These are phyloP conservation scores for Penicillium sp. DNA, from an alignment of 2,329 filamentous ascomycete genomes.

Conservation along the genomic window DNA sequence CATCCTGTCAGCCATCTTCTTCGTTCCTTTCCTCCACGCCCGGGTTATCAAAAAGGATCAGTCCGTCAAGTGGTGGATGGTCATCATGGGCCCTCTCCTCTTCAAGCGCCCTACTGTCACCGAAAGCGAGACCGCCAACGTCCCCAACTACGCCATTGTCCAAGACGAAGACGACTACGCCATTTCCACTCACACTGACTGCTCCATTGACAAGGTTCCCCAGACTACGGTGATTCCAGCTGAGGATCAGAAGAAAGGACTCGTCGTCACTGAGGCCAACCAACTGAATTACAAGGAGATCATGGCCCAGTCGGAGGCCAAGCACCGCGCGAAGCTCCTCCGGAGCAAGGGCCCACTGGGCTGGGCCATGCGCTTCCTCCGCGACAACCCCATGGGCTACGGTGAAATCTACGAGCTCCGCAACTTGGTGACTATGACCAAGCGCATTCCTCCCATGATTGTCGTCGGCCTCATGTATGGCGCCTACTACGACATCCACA, in stretches of 20 bases:
- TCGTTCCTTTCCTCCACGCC: slow-evolving; percentile 65
- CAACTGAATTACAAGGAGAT: slow-evolving; percentile 61
- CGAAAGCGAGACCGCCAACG: slow-evolving; percentile 52
- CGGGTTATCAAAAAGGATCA: slow-evolving; percentile 66
- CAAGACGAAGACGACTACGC: slow-evolving; percentile 58
- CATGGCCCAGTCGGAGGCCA: slow-evolving; percentile 52
- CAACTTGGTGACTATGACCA: slow-evolving; percentile 61
- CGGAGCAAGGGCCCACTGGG: slow-evolving; percentile 64
- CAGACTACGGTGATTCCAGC: slow-evolving; percentile 19
- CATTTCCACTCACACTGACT: slow-evolving; percentile 26
- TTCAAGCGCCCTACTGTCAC: slow-evolving; percentile 55
- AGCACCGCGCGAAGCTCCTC: slow-evolving; percentile 60
- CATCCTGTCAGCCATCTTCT: slow-evolving; percentile 62
- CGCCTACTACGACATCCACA: slow-evolving; percentile 76
- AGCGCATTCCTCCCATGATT: slow-evolving; percentile 65
- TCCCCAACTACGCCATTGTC: slow-evolving; percentile 73
- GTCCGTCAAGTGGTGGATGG: slow-evolving; percentile 59
- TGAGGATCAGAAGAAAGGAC: slow-evolving; percentile 34
- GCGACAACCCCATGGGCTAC: slow-evolving; percentile 66
- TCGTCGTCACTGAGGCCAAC: slow-evolving; percentile 47
- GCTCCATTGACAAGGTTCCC: slow-evolving; percentile 25
- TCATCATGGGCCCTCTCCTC: slow-evolving; percentile 60
- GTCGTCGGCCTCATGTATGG: slow-evolving; percentile 65
- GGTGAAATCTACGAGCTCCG: slow-evolving; percentile 69
- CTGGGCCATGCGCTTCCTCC: slow-evolving; percentile 76